Conservation (phyloP, 2,329 filamentous ascomycete genomes). For the Xylaria sp. region DNA sequence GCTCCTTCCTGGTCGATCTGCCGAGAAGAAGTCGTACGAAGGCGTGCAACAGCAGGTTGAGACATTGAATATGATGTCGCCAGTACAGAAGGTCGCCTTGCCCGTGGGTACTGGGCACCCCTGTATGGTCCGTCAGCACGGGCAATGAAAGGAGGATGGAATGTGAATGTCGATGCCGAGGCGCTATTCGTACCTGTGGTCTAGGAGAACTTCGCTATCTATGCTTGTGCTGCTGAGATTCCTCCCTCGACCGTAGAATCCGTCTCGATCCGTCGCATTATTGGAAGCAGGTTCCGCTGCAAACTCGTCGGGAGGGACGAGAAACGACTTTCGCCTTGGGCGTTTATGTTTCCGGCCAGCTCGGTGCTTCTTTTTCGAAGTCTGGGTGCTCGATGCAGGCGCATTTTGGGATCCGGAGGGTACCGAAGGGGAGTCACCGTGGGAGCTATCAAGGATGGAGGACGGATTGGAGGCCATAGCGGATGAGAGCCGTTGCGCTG, state of each 20-base stretch:
- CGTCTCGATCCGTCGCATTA: conserved; percentile 46
- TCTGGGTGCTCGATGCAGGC: conserved; percentile 35
- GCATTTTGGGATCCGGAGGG: conserved; percentile 13
- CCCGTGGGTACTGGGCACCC: conserved; percentile 60
- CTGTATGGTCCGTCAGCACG: conserved; percentile 26
- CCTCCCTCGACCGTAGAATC: conserved; percentile 62
- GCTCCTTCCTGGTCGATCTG: conserved; percentile 52
- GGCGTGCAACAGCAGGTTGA: conserved; percentile 43
- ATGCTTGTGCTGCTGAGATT: conserved; percentile 86
- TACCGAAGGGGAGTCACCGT: conserved; percentile 25
- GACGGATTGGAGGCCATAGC: conserved; percentile 45
- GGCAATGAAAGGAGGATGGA: background rate
- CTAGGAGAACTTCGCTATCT: conserved; percentile 87
- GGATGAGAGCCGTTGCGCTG: background rate
- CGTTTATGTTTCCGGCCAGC: conserved; percentile 79
- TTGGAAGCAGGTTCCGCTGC: conserved; percentile 43
- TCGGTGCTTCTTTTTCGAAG: conserved; percentile 73
- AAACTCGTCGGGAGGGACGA: conserved; percentile 68
- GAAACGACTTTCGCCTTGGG: conserved; percentile 82
- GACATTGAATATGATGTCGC: conserved; percentile 44
- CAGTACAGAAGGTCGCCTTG: conserved; percentile 68
- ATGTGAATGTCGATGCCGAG: background rate
- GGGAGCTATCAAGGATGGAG: conserved; percentile 72
- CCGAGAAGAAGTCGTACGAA: conserved; percentile 36
- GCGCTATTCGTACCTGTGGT: conserved; percentile 70